Percentiles rank a stretch among this genome's conserved stretches.
Evolutionary conservation across 1,284 basidiomycete genomes (phyloP).

Genomic region (Cutaneotrichosporon mucoides): DNA sequence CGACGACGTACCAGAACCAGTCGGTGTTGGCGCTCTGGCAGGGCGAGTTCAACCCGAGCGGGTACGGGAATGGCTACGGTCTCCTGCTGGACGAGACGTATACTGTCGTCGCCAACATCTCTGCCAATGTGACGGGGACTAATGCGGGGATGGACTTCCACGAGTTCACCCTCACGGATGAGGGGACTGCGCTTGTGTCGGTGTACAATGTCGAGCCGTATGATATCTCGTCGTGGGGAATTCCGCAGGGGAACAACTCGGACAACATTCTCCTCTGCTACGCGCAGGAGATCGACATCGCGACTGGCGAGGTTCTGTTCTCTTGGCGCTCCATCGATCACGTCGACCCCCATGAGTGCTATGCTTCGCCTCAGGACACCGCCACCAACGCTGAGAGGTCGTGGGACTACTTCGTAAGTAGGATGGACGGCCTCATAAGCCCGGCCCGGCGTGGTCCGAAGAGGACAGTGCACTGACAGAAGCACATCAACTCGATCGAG

Average conservation of each 20-base stretch:
- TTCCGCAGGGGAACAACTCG: slow-evolving; percentile 18
- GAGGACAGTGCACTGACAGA: background rate
- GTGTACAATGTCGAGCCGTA: slow-evolving; percentile 24
- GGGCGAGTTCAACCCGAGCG: slow-evolving; percentile 24
- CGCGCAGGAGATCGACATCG: slow-evolving; percentile 41
- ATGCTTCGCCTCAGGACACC: slow-evolving; percentile 19
- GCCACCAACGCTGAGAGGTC: slow-evolving; percentile 9
- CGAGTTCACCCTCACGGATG: slow-evolving; percentile 33
- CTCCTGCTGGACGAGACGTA: slow-evolving; percentile 33
- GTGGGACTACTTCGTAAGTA: slow-evolving; percentile 29
- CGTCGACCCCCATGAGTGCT: slow-evolving; percentile 26
- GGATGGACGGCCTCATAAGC: no score
- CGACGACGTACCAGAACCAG: slow-evolving; percentile 23
- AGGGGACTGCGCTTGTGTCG: slow-evolving; percentile 35
- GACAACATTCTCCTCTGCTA: slow-evolving; percentile 29
- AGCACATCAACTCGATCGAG: slow-evolving; percentile 41
- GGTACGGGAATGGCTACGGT: slow-evolving; percentile 27
- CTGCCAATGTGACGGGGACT: background rate
- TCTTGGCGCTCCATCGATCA: slow-evolving; percentile 36
- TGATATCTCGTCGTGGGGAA: slow-evolving; percentile 24
- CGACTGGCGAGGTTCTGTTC: slow-evolving; percentile 29
- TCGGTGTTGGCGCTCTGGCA: slow-evolving; percentile 31
- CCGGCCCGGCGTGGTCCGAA: no score
- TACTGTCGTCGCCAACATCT: slow-evolving; percentile 27
- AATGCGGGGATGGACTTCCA: background rate